These are phyloP conservation scores for Theobroma cacao DNA, from an alignment of 345 rosid genomes.

Conservation along the genomic window DNA sequence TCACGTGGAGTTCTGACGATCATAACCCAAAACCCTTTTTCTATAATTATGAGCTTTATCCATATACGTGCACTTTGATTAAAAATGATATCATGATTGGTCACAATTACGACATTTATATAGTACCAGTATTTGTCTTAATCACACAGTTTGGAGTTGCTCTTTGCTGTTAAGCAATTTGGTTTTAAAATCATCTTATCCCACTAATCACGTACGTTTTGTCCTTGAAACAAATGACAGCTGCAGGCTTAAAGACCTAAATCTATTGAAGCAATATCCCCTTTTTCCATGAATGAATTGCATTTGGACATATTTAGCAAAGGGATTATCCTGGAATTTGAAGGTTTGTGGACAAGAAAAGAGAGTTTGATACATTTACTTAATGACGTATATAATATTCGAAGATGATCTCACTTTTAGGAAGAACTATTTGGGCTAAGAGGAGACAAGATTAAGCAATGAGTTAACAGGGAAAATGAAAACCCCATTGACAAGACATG, in stretches of 20 bases:
- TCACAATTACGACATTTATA: neutral
- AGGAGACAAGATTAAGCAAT: neutral
- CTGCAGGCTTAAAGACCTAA: neutral
- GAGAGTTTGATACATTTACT: neutral
- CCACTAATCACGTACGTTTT: constrained; percentile 5
- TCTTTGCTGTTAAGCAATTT: neutral
- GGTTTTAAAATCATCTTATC: neutral
- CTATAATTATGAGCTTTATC: neutral
- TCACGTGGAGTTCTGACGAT: neutral
- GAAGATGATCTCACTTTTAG: neutral
- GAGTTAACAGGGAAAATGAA: neutral
- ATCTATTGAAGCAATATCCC: too few species aligned
- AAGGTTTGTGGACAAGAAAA: neutral
- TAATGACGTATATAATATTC: neutral
- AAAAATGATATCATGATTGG: neutral
- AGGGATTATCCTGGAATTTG: neutral
- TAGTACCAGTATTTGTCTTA: neutral
- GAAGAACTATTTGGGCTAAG: neutral
- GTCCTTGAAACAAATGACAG: constrained; percentile 1
- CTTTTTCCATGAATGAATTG: neutral
- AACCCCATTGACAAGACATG: neutral
- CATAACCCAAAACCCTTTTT: neutral
- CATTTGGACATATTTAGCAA: neutral
- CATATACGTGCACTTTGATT: neutral
- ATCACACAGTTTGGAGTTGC: neutral